Base-by-base conservation (phyloP, 495 filamentous ascomycete species). In the Articulospora tetracladia region DNA sequence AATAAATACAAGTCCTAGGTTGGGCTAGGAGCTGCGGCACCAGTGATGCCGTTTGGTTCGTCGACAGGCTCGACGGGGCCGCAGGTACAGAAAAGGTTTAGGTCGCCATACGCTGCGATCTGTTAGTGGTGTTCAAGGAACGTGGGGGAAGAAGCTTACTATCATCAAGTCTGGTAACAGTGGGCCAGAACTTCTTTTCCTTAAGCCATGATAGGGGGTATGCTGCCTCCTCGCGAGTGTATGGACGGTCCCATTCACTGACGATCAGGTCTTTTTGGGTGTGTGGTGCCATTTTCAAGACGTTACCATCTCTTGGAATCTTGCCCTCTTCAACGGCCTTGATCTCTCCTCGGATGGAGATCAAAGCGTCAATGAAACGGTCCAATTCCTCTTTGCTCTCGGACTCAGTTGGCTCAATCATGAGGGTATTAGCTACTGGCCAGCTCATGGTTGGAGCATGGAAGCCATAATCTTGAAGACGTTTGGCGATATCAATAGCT, bases 151-250 rank as follows among this genome's bases (percentile, higher is more conserved):
- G 25, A 48, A 51, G 78, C 84, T 79, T 77, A 93, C 92, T 83
- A 79, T 98, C 95, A 74, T 98, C 88, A 28, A 98, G 78, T 68
- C 94, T 80, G 8, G 90, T 90, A 32, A 97, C 92, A 32, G 79
- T 88, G 0, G 94, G 93, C 94, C 94, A 98, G 77, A 98, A 97
- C 79, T 98, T 98, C 86, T 95, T 97, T 83, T 96, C 90, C 75
- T 83, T 83, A 62, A 98, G 73, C 78, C 84, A 97, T 2, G 86
- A 77, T 65, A 96, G 70, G 20, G 94, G 94, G 71, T 96, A 98
- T 2, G 93, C 94, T 11, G 94, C 94, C 72, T 83, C 79, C 78
- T 94, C 89, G 28, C 91, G 78, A 12, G 78, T 83, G 70, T 98
- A 98, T 0, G 81, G 77, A 24, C 94, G 78, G 55, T 90, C 76